Evolutionary conservation across 176 grass and related monocot species (phyloP).

Genomic region (Zoysia pacifica): DNA sequence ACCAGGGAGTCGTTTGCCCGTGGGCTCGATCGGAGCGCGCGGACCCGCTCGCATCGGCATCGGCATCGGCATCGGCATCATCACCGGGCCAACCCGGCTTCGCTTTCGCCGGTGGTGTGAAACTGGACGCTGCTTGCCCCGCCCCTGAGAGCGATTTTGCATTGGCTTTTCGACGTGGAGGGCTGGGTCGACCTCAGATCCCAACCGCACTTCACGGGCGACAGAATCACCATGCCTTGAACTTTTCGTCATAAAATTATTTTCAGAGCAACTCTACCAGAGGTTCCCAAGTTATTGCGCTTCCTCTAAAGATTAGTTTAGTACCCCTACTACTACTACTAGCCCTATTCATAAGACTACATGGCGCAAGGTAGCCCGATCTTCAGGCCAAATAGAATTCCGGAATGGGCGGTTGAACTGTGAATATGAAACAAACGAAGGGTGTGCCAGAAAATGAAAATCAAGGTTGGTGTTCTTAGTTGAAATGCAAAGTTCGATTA

Average conservation of each 20-base stretch:
- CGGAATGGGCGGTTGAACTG: background rate
- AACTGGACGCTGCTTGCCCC: too few relatives aligned
- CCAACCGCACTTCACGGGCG: background rate
- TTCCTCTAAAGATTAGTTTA: too few relatives aligned
- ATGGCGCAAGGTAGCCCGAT: too few relatives aligned
- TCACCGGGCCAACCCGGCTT: too few relatives aligned
- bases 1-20: background rate
- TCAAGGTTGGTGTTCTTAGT: too few relatives aligned
- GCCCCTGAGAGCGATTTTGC: background rate
- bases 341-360: too few relatives aligned
- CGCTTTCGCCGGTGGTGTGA: too few relatives aligned
- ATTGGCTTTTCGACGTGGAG: constrained; percentile 1
- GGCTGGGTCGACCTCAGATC: background rate
- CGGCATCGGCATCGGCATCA: background rate
- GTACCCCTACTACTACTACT: too few relatives aligned
- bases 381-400: background rate
- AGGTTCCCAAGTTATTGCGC: too few relatives aligned
- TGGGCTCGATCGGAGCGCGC: background rate
- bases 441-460: too few relatives aligned
- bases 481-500: too few relatives aligned
- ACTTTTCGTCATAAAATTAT: background rate
- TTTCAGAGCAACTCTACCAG: too few relatives aligned
- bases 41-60: background rate
- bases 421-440: background rate
- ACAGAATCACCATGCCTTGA: background rate